Conservation (phyloP, 805 yeast genomes). For the Yarrowia hollandica region DNA sequence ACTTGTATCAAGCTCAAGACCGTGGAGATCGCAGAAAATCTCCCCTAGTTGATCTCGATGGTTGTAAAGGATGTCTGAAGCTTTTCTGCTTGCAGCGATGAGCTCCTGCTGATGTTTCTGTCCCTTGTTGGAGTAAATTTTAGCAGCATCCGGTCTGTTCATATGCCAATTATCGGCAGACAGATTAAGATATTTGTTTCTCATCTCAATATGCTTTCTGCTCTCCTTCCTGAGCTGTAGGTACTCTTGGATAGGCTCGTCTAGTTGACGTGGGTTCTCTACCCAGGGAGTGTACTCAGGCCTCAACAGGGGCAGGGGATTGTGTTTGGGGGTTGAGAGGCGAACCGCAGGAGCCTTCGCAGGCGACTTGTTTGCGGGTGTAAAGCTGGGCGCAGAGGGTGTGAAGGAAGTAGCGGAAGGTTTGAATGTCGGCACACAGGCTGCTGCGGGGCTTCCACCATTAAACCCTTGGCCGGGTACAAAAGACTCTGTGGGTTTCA, state of each 20-base stretch:
- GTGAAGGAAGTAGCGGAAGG: neutral
- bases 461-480: too few relatives aligned
- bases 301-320: conserved; percentile 6
- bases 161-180: conserved; percentile 41
- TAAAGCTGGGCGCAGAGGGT: conserved; percentile 1
- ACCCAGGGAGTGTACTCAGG: conserved; percentile 39
- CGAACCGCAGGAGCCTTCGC: neutral
- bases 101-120: conserved; percentile 39
- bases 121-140: conserved; percentile 39
- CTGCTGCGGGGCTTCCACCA: neutral
- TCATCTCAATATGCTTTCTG: conserved; percentile 36
- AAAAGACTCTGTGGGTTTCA: conserved; percentile 30
- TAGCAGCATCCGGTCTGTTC: conserved; percentile 40
- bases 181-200: conserved; percentile 42
- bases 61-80: conserved; percentile 37
- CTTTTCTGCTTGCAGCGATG: conserved; percentile 36
- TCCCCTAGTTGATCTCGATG: conserved; percentile 37
- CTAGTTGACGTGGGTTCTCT: conserved; percentile 30
- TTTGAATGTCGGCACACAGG: neutral
- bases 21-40: conserved; percentile 42
- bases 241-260: conserved; percentile 36
- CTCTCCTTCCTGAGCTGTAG: conserved; percentile 38
- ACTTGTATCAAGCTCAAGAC: conserved; percentile 42
- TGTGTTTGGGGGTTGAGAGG: neutral
- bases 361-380: neutral